Conservation (phyloP, 345 rosid genomes). For the Pistacia vera region DNA sequence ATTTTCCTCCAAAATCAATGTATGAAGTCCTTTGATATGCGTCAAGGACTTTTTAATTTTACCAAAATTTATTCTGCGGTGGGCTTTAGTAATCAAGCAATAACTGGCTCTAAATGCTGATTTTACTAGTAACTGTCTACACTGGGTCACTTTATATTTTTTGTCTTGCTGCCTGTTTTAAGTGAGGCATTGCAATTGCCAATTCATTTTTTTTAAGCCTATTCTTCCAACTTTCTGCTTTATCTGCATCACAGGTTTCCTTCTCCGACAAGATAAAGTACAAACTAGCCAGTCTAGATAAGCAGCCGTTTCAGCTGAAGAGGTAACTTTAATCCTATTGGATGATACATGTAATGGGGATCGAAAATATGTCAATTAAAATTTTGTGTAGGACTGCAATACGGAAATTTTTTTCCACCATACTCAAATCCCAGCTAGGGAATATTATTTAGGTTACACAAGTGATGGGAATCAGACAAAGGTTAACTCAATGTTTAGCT, state of each 20-base stretch:
- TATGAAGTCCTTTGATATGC: conserved; percentile 18
- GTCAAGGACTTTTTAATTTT: not conserved
- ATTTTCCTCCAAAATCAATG: not conserved
- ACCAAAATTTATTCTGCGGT: not conserved
- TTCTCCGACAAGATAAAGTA: conserved; percentile 71
- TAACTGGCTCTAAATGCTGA: not conserved
- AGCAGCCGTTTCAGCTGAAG: conserved; percentile 77
- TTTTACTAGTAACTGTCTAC: not conserved
- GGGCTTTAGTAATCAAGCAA: not conserved
- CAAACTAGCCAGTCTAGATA: conserved; percentile 70
- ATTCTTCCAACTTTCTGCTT: not conserved
- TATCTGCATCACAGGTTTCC: conserved; percentile 51
- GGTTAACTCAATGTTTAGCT: not conserved
- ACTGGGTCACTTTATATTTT: not conserved
- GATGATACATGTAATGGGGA: not conserved
- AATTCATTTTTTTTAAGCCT: not conserved
- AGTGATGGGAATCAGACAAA: not conserved
- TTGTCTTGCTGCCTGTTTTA: not conserved
- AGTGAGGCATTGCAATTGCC: not conserved
- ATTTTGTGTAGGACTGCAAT: not conserved
- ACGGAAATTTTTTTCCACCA: not conserved
- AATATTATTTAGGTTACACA: conserved; percentile 1
- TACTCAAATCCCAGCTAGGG: not conserved
- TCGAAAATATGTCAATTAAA: not conserved
- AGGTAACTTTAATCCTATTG: conserved; percentile 41